These are phyloP conservation scores for Perilla frutescens DNA, from an alignment of 257 asterid species.

Conservation along the genomic window DNA sequence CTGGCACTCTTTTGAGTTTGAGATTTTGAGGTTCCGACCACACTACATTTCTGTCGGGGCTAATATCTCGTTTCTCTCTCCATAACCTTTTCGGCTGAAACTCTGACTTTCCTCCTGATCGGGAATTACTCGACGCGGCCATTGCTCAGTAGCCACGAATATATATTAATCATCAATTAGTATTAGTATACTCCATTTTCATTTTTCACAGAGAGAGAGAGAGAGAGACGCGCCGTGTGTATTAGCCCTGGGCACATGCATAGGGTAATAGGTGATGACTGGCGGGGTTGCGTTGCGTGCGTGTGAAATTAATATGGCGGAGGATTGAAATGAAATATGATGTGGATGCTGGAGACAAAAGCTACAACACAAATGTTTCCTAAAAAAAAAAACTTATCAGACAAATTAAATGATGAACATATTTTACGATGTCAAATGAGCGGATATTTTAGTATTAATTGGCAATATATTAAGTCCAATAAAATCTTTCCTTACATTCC, in stretches of 20 bases:
- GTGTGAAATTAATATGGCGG: constrained; percentile 6
- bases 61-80: constrained; percentile 43
- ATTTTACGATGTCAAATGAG: too few relatives aligned
- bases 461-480: too few relatives aligned
- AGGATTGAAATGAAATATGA: background rate
- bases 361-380: constrained; percentile 43
- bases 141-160: constrained; percentile 12
- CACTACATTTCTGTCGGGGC: constrained; percentile 59
- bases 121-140: constrained; percentile 44
- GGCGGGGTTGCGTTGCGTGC: constrained; percentile 22
- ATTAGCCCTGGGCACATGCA: background rate
- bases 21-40: constrained; percentile 58
- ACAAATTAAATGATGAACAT: too few relatives aligned
- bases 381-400: too few relatives aligned
- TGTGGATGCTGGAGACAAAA: constrained; percentile 44
- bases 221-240: background rate
- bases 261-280: background rate
- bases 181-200: too few relatives aligned
- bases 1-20: constrained; percentile 49
- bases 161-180: too few relatives aligned
- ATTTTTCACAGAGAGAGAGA: background rate
- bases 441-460: too few relatives aligned
- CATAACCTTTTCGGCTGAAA: constrained; percentile 28
- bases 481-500: too few relatives aligned
- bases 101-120: constrained; percentile 35